A percentile compares a stretch with the other conserved stretches of the same genome.
These are phyloP conservation scores for Annulohypoxylon maeteangense DNA, from an alignment of 495 filamentous ascomycete genomes.

Conservation along the genomic window DNA sequence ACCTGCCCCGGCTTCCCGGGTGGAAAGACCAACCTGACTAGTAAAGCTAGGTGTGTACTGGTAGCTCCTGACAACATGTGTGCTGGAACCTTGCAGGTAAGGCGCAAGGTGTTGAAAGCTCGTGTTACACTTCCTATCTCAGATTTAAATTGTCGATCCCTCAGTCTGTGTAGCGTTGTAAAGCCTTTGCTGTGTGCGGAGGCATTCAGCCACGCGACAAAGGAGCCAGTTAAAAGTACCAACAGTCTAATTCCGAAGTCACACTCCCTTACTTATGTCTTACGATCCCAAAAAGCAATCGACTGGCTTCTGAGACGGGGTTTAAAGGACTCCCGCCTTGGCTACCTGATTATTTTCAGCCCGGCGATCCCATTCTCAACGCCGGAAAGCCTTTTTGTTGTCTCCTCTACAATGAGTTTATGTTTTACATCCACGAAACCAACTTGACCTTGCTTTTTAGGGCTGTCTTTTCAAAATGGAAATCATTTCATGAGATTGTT, in stretches of 20 bases:
- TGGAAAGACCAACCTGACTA: no score
- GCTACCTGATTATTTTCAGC: not conserved
- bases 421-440: not conserved
- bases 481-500: not conserved
- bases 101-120: not conserved
- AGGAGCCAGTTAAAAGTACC: not conserved
- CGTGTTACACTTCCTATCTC: not conserved
- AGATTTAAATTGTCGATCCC: not conserved
- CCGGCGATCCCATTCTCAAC: slow-evolving; percentile 7
- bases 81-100: not conserved
- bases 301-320: not conserved
- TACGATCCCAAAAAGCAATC: not conserved
- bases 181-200: not conserved
- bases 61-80: not conserved
- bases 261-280: not conserved
- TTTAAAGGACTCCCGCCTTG: not conserved
- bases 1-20: no score
- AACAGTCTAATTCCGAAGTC: not conserved
- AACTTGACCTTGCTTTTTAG: not conserved
- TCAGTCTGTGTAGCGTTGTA: not conserved
- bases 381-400: not conserved
- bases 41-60: not conserved
- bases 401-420: not conserved
- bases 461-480: not conserved
- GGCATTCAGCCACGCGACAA: not conserved